Percentiles rank a stretch among this genome's conserved stretches.
Evolutionary conservation across 768 basidiomycete genomes (phyloP).

Genomic region (Leccinum subgranulosum): DNA sequence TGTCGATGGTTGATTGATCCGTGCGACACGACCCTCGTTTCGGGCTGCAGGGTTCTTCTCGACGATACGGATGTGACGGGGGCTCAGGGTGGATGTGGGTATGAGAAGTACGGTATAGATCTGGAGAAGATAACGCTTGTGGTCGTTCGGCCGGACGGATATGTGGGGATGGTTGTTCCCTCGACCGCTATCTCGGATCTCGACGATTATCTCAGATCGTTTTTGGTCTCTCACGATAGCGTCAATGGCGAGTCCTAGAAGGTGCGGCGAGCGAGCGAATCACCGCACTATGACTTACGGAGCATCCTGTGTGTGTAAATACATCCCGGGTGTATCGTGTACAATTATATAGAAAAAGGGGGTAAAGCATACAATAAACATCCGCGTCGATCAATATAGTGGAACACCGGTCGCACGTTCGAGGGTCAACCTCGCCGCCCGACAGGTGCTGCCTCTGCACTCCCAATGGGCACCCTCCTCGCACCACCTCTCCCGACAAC

Average conservation of each 20-base stretch:
- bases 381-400: slow-evolving; percentile 2
- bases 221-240: slow-evolving; percentile 32
- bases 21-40: background rate
- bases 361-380: slow-evolving; percentile 13
- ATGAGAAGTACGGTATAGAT: slow-evolving; percentile 34
- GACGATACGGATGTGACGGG: slow-evolving; percentile 35
- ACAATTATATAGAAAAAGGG: slow-evolving; percentile 15
- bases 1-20: background rate
- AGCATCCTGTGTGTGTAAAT: background rate
- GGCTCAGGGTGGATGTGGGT: slow-evolving; percentile 31
- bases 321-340: slow-evolving; percentile 17
- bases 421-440: slow-evolving; percentile 44
- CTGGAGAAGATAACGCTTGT: slow-evolving; percentile 30
- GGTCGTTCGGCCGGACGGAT: slow-evolving; percentile 42
- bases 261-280: background rate
- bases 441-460: slow-evolving; percentile 53
- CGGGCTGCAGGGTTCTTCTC: slow-evolving; percentile 30
- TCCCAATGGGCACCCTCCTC: slow-evolving; percentile 64
- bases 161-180: slow-evolving; percentile 36
- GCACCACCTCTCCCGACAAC: slow-evolving; percentile 45
- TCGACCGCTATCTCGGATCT: slow-evolving; percentile 32
- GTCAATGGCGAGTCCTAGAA: background rate
- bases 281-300: background rate
- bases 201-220: slow-evolving; percentile 46
- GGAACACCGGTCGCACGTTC: background rate